A percentile compares a stretch with the other conserved stretches of the same genome.
These are phyloP conservation scores for Acer campestre DNA, from an alignment of 345 rosid species.

Conservation along the genomic window DNA sequence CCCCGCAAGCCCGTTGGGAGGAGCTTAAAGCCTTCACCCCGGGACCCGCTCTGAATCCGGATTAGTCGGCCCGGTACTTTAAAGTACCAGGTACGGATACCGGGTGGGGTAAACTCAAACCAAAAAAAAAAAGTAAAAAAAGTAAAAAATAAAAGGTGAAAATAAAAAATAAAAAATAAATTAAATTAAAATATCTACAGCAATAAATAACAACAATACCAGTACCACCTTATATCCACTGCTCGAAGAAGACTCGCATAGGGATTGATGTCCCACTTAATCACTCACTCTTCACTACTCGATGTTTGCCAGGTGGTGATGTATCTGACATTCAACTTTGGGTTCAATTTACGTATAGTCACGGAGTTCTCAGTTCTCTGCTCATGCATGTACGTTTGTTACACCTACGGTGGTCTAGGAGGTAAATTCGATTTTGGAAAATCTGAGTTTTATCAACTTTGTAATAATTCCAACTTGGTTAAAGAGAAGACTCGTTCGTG, in stretches of 20 bases:
- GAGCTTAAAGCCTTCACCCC: too few species aligned
- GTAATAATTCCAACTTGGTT: background rate
- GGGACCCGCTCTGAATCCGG: too few species aligned
- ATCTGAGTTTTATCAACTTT: background rate
- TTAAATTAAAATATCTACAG: background rate
- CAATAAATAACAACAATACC: conserved; percentile 11
- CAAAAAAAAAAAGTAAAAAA: conserved; percentile 43
- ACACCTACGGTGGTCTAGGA: too few species aligned
- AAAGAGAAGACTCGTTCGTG: conserved; percentile 22
- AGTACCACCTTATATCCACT: conserved; percentile 28
- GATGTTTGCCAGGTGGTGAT: conserved; percentile 31
- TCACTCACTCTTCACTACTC: conserved; percentile 11
- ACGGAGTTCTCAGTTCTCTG: background rate
- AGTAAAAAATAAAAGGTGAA: background rate
- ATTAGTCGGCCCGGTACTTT: too few species aligned
- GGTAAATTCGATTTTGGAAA: background rate
- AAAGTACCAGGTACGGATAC: too few species aligned
- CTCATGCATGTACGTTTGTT: background rate
- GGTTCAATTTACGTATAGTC: background rate
- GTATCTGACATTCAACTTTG: background rate
- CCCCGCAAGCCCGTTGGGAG: too few species aligned
- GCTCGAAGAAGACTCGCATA: conserved; percentile 7
- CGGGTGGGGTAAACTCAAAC: too few species aligned
- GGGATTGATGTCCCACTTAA: conserved; percentile 28
- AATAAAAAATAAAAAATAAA: too few species aligned